Evolutionary conservation across 2,329 filamentous ascomycete genomes (phyloP), one percentile per base, ranked within the genome.

Genomic region (Dendryphion nanum): DNA sequence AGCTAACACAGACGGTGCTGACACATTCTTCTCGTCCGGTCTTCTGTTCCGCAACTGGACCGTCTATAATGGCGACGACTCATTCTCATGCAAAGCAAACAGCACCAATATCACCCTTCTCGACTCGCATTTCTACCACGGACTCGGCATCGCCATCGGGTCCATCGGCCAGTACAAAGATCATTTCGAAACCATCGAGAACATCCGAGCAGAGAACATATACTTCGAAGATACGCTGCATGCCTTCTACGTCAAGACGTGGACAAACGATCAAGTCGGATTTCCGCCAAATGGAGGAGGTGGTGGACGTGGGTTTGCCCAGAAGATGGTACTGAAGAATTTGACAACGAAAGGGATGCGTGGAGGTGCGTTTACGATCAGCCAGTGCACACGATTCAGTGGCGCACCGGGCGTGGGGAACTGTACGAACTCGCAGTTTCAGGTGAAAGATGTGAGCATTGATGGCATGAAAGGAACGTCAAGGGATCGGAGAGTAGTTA

Each of bases 281-380:
- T 74, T 70, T 35, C 75, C 75, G 2, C 77, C 77, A 1, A 81
- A 82, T 45, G 77, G 78, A 13, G 78, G 77, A 2, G 77, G 77
- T 8, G 78, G 75, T 13, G 78, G 78, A 3, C 50, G 73, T 0
- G 77, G 77, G 7, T 68, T 60, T 34, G 63, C 61, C 2, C 50
- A 58, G 14, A 65, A 69, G 29, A 56, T 73, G 30, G 48, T 45
- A 10, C 60, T 68, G 39, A 59, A 53, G n/a, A 57, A 73, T 42
- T 44, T 70, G 10, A 51, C 23, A 26, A n/a, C 23, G 43, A 1
- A 37, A 38, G 4, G 35, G 55, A 12, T 13, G 10, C 18, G 31
- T 18, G 13, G 53, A 40, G 5, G 42, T 53, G 12, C 44, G 60
- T 5, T 58, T 70, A 31, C 40, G 2, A 62, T 71, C 17, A 64